These are phyloP conservation scores for Calonectria montana DNA, from an alignment of 2,329 filamentous ascomycete genomes.

Conservation along the genomic window DNA sequence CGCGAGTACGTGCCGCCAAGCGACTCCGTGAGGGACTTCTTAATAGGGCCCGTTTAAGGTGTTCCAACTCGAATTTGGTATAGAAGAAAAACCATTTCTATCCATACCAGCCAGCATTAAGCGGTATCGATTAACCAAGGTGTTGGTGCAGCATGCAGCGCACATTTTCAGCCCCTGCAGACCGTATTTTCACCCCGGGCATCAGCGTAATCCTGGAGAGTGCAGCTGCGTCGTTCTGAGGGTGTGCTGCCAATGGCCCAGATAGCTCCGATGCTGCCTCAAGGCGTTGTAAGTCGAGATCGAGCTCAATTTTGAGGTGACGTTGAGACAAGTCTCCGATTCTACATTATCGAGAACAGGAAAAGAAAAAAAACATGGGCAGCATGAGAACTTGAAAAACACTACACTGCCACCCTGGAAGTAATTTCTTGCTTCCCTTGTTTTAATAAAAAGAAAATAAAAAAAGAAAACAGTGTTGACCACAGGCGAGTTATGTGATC, in stretches of 20 bases:
- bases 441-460: neutral
- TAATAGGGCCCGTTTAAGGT: too few species aligned
- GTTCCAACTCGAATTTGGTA: too few species aligned
- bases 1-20: too few species aligned
- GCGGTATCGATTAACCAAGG: too few species aligned
- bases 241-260: neutral
- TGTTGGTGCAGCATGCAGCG: too few species aligned
- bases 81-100: too few species aligned
- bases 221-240: neutral
- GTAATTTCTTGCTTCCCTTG: neutral
- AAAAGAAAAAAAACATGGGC: neutral
- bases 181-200: neutral
- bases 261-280: neutral
- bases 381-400: neutral
- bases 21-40: too few species aligned
- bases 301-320: neutral
- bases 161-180: too few species aligned
- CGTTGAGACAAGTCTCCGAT: neutral
- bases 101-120: too few species aligned
- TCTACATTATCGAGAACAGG: neutral
- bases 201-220: neutral
- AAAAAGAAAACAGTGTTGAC: neutral
- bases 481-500: neutral
- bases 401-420: neutral
- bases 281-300: constrained; percentile 7